Evolutionary conservation across 352 stramenopile genomes (phyloP).

Genomic region (Phytophthora syringae): DNA sequence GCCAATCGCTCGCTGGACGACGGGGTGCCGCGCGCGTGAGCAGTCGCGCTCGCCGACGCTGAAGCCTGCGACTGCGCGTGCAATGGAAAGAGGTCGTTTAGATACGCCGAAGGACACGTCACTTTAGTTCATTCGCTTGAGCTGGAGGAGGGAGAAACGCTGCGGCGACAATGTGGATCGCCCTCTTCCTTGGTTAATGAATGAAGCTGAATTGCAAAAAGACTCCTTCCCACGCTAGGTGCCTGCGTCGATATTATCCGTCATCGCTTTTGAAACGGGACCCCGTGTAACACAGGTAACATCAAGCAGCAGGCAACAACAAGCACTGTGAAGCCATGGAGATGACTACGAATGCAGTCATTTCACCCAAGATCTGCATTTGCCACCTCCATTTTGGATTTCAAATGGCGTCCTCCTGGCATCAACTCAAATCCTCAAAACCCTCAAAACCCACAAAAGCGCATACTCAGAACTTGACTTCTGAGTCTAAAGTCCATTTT

Average conservation of each 20-base stretch:
- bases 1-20: constrained; percentile 43
- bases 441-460: too few relatives aligned
- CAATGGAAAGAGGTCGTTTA: constrained; percentile 53
- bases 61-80: constrained; percentile 39
- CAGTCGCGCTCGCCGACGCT: constrained; percentile 39
- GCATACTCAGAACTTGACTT: neutral
- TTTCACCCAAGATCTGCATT: too few relatives aligned
- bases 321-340: too few relatives aligned
- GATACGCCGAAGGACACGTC: constrained; percentile 69
- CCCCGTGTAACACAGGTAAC: neutral
- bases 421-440: too few relatives aligned
- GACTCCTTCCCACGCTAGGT: constrained; percentile 16
- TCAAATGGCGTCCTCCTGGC: too few relatives aligned
- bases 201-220: constrained; percentile 71
- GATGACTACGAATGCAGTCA: constrained; percentile 3
- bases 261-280: constrained; percentile 19
- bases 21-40: constrained; percentile 32
- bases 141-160: constrained; percentile 25
- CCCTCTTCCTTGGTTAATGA: constrained; percentile 45
- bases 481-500: neutral
- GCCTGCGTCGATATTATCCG: constrained; percentile 11
- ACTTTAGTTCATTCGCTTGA: constrained; percentile 36
- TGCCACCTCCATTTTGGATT: too few relatives aligned
- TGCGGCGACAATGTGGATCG: constrained; percentile 12
- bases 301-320: neutral